Evolutionary conservation across 768 basidiomycete species (phyloP), one percentile per base, ranked within the genome.

Genomic region (Auricularia heimuer): DNA sequence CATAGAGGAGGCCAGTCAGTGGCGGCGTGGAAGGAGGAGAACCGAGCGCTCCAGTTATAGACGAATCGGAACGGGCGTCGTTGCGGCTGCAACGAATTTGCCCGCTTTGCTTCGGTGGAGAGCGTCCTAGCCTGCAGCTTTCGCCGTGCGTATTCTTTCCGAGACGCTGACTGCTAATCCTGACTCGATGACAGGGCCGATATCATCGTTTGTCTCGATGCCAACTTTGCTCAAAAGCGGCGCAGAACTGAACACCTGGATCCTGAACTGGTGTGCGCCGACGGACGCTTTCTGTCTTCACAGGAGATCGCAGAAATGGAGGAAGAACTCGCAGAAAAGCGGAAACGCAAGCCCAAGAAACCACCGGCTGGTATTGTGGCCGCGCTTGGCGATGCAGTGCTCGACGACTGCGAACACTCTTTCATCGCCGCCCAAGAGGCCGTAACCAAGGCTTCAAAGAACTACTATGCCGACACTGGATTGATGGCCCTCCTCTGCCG

Each of bases 381-480:
- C 7, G 4, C 24, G 7, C 21, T 60, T 16, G 56, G 29, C 34
- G 56, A 60, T 24, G 56, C 4, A 7, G 56, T 60, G 56, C 56
- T 60, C 24, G 56, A 66, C 24, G 66, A 61, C 11, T 67, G 66
- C 54, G 37, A 65, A 24, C 39, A 65, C 3, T 63, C 64, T 2
- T 67, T 67, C 61, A 24, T 37, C 11, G 66, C 65, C 11, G 66
- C 66, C 21, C 62, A 67, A 4, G 66, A 67, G 39, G 33, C 24
- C 37, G 54, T 44, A 1, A 35, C 34, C 18, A 66, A 67, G 21
- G 61, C 64, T n/a, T 42, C 56, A 7, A 60, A 42, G 34, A 62
- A 47, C 37, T 65, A 51, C 61, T 62, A 60, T 56, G 64, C 47
- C 11, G 64, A 67, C 37, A 67, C 65, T 18, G 66, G 66, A 6